Evolutionary conservation across 805 yeast genomes (phyloP), one percentile per base, ranked within the genome.

Genomic region (Gaillardinia entomophila): DNA sequence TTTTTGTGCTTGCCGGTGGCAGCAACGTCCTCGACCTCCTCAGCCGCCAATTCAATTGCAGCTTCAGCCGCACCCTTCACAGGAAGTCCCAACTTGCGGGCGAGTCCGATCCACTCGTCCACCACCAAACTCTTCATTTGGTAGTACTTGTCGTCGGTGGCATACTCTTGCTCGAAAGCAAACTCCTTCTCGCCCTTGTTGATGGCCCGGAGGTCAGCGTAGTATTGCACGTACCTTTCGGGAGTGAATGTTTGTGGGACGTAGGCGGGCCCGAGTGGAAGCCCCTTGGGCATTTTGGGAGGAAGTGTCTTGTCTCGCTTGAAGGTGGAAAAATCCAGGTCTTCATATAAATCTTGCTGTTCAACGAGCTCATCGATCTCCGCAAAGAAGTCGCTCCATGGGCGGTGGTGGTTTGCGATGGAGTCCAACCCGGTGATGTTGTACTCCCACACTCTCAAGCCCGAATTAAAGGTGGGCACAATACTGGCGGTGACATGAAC

Each of bases 391-490:
- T 44, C 49, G 32, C 62, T 68, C 92, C 92, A 83, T 5, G 82
- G 68, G 37, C 16, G 16, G 12, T 35, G 24, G 30, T 33, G 13
- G 19, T 35, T 28, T 17, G 45, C 35, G 26, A 42, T 44, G 24
- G 49, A 46, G n/a, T 52, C 60, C 28, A 82, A 49, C 1, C 68
- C 80, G 0, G 85, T 71, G 24, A 74, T 72, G 48, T 86, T 86
- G 54, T 86, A 86, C 52, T 86, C 95, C 92, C 94, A 86, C 2
- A 86, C 77, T 41, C 95, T 66, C 39, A 86, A 49, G 4, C 88
- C 85, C 4, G 96, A 88, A 43, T 83, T 84, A 58, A 79, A 87
- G 0, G 94, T 86, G 3, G 96, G 95, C 11, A 87, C 75, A 11
- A 86, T 76, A 34, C 89, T 80, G 1, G 88, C 78, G 2, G 79